Conservation (phyloP, 2,329 filamentous ascomycete genomes). For the Davidsoniella virescens region DNA sequence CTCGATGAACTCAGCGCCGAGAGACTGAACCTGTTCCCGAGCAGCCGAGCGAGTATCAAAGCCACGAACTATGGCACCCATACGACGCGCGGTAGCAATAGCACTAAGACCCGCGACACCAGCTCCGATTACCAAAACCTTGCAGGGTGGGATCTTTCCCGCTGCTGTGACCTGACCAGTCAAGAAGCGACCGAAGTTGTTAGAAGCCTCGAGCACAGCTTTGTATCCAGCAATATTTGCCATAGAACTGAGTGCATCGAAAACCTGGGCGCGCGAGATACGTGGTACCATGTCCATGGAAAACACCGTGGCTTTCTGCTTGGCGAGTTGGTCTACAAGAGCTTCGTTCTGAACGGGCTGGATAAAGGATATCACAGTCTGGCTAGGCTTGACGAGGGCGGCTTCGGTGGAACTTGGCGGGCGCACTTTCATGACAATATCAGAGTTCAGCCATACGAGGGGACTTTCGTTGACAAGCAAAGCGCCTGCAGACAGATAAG, state of each 20-base stretch:
- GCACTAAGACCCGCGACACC: slow-evolving; percentile 80
- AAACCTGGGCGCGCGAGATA: slow-evolving; percentile 76
- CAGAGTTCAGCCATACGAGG: slow-evolving; percentile 55
- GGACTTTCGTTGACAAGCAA: slow-evolving; percentile 52
- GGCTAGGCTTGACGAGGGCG: slow-evolving; percentile 47
- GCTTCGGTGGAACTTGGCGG: slow-evolving; percentile 57
- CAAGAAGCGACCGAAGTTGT: slow-evolving; percentile 74
- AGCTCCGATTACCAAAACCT: slow-evolving; percentile 78
- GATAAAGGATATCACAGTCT: slow-evolving; percentile 67
- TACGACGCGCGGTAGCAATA: slow-evolving; percentile 68
- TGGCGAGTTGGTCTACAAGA: slow-evolving; percentile 56
- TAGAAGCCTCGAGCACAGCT: slow-evolving; percentile 76
- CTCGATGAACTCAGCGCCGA: slow-evolving; percentile 80
- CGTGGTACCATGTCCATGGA: slow-evolving; percentile 89
- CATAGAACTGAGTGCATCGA: slow-evolving; percentile 83
- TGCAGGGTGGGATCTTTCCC: slow-evolving; percentile 78
- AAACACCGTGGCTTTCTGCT: slow-evolving; percentile 57
- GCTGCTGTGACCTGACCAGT: slow-evolving; percentile 84
- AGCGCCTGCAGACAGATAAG: slow-evolving; percentile 63
- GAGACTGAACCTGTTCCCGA: slow-evolving; percentile 75
- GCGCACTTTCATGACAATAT: slow-evolving; percentile 75
- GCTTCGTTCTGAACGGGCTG: slow-evolving; percentile 68
- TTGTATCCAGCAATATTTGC: slow-evolving; percentile 91
- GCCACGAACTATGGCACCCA: slow-evolving; percentile 78
- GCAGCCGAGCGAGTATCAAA: slow-evolving; percentile 85